Evolutionary conservation across 164 flowering plant genomes (phyloP).

Genomic region (Warburgia ugandensis): DNA sequence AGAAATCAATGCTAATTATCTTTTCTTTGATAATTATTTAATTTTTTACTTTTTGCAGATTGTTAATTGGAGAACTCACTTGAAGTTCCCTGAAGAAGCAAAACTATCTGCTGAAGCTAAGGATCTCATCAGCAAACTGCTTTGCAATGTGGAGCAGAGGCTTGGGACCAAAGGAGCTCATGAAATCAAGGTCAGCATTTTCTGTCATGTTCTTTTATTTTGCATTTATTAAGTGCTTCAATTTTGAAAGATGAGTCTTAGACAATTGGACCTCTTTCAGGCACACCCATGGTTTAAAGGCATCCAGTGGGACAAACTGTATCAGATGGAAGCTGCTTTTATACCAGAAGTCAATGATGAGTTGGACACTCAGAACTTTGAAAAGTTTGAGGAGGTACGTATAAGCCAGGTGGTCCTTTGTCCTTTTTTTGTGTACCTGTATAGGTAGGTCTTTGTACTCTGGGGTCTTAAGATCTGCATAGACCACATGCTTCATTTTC

Average conservation of each 20-base stretch:
- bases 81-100: slow-evolving; percentile 62
- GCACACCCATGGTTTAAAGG: slow-evolving; percentile 32
- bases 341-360: slow-evolving; percentile 34
- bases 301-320: slow-evolving; percentile 26
- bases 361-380: slow-evolving; percentile 32
- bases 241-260: too few relatives aligned
- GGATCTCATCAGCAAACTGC: slow-evolving; percentile 48
- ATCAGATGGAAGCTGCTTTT: slow-evolving; percentile 34
- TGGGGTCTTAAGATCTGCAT: neutral
- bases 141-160: slow-evolving; percentile 54
- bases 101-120: slow-evolving; percentile 49
- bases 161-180: slow-evolving; percentile 57
- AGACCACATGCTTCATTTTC: too few relatives aligned
- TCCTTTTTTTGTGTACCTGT: neutral
- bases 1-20: too few relatives aligned
- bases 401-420: neutral
- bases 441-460: neutral
- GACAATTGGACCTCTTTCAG: too few relatives aligned
- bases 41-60: slow-evolving; percentile 47
- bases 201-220: slow-evolving; percentile 13
- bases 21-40: too few relatives aligned
- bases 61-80: slow-evolving; percentile 55
- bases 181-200: slow-evolving; percentile 34
- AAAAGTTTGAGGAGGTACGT: slow-evolving; percentile 30
- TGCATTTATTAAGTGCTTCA: too few relatives aligned